phyloP scores from a whole-genome alignment of 352 stramenopile genomes.

The Thraustochytrium sp. region DNA sequence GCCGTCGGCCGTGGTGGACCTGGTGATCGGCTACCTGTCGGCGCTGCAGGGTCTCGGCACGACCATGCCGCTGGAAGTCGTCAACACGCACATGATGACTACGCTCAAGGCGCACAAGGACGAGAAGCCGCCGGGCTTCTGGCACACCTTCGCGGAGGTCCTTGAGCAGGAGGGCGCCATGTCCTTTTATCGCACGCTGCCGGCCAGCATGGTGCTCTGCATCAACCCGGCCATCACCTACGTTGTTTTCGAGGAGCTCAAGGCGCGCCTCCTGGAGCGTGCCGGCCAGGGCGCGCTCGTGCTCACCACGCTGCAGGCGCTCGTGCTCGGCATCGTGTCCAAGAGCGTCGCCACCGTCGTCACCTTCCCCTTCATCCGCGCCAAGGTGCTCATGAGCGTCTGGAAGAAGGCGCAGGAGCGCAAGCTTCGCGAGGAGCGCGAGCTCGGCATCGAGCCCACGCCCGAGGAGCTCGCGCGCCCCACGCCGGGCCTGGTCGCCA shows the following conservation, averaged over 20 bases:
- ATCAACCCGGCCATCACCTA: slow-evolving; percentile 95
- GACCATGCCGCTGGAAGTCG: slow-evolving; percentile 76
- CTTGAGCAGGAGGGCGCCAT: slow-evolving; percentile 54
- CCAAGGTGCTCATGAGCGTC: slow-evolving; percentile 89
- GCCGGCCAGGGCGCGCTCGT: neutral
- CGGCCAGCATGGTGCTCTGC: slow-evolving; percentile 88
- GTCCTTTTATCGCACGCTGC: slow-evolving; percentile 76
- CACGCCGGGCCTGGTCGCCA: slow-evolving; percentile 59
- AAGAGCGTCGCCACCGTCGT: slow-evolving; percentile 86
- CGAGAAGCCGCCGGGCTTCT: slow-evolving; percentile 58
- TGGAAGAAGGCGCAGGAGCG: slow-evolving; percentile 59
- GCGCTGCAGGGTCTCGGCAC: slow-evolving; percentile 68
- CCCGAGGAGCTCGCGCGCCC: neutral
- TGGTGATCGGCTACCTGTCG: slow-evolving; percentile 71
- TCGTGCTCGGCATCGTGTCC: slow-evolving; percentile 85
- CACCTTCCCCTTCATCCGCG: slow-evolving; percentile 92
- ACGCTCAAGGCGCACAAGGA: slow-evolving; percentile 45
- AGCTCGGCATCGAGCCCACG: slow-evolving; percentile 31
- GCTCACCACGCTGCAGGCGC: slow-evolving; percentile 67
- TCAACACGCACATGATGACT: slow-evolving; percentile 74
- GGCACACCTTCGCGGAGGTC: slow-evolving; percentile 63
- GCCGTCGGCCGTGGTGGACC: slow-evolving; percentile 62
- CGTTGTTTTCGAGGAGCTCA: slow-evolving; percentile 84
- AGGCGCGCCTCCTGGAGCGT: slow-evolving; percentile 36
- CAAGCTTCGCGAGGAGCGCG: neutral